Conservation (phyloP, 2,329 filamentous ascomycete genomes). For the Pseudocercospora pini-densiflorae region DNA sequence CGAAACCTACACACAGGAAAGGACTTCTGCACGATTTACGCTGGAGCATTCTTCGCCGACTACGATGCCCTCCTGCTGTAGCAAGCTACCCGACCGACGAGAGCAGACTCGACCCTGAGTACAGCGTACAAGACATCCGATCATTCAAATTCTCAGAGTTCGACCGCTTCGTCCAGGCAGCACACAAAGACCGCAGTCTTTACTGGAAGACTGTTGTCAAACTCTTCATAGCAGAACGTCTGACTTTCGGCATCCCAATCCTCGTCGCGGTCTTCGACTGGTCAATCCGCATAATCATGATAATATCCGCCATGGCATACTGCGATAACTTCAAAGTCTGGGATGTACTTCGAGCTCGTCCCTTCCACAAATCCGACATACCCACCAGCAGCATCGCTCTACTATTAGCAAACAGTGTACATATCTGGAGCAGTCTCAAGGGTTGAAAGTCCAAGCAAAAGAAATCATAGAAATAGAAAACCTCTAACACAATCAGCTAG, state of each 20-base stretch:
- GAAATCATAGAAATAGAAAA: constrained; percentile 2
- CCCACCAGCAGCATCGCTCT: constrained; percentile 23
- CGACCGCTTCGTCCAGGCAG: constrained; percentile 43
- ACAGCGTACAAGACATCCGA: constrained; percentile 42
- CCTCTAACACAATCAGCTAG: constrained; percentile 7
- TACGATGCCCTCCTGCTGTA: constrained; percentile 47
- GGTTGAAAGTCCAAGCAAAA: no score
- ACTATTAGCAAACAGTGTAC: constrained; percentile 34
- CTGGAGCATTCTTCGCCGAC: constrained; percentile 44
- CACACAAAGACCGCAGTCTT: constrained; percentile 27
- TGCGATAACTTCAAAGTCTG: constrained; percentile 25
- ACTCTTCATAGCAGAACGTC: constrained; percentile 49
- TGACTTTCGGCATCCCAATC: constrained; percentile 44
- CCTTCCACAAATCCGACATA: constrained; percentile 27
- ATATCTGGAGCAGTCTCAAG: constrained; percentile 39
- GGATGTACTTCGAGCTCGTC: constrained; percentile 35
- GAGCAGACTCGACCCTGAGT: constrained; percentile 17
- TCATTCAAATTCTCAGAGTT: constrained; percentile 44
- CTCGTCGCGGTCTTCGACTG: constrained; percentile 38
- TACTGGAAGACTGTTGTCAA: constrained; percentile 47
- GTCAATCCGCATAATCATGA: constrained; percentile 30
- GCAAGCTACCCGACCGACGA: constrained; percentile 42
- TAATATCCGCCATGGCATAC: constrained; percentile 33
- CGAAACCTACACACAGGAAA: neutral
- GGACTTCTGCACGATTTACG: constrained; percentile 34